phyloP scores from a whole-genome alignment of 2,329 filamentous ascomycete species.

The Apiospora arundinis region DNA sequence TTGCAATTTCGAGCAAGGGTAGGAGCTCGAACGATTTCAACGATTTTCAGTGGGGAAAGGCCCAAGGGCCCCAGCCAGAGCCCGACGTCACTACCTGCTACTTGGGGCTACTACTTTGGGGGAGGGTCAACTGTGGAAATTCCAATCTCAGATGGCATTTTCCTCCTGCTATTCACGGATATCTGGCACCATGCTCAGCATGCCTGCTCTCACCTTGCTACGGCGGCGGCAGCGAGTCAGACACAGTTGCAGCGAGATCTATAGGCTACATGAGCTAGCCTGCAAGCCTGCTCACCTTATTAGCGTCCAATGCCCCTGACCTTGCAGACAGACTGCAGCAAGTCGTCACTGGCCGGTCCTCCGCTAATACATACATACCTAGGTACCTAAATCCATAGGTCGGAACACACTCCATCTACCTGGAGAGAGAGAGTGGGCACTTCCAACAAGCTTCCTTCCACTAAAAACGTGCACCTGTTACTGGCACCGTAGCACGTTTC shows the following conservation, averaged over 20 bases:
- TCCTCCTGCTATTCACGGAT: not conserved
- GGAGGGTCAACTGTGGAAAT: slow-evolving; percentile 6
- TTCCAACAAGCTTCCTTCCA: slow-evolving; percentile 10
- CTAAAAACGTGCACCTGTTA: slow-evolving; percentile 8
- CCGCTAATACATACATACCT: no score
- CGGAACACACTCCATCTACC: no score
- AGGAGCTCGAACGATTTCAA: not conserved
- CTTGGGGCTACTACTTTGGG: not conserved
- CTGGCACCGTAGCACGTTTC: not conserved
- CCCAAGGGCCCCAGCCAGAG: not conserved
- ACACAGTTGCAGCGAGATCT: no score
- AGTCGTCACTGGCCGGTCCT: no score
- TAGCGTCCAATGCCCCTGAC: no score
- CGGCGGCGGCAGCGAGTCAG: not conserved
- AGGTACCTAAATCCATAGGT: no score
- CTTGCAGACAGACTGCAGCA: no score
- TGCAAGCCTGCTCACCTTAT: no score
- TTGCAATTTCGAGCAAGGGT: not conserved
- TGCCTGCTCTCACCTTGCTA: not conserved
- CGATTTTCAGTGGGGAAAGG: not conserved
- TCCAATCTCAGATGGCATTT: not conserved
- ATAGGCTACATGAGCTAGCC: no score
- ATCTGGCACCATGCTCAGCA: no score
- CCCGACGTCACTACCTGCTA: not conserved
- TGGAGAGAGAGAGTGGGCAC: not conserved